These are phyloP conservation scores for Saccharomyces hybrid DNA, from an alignment of 1,139 yeast species.

Conservation along the genomic window DNA sequence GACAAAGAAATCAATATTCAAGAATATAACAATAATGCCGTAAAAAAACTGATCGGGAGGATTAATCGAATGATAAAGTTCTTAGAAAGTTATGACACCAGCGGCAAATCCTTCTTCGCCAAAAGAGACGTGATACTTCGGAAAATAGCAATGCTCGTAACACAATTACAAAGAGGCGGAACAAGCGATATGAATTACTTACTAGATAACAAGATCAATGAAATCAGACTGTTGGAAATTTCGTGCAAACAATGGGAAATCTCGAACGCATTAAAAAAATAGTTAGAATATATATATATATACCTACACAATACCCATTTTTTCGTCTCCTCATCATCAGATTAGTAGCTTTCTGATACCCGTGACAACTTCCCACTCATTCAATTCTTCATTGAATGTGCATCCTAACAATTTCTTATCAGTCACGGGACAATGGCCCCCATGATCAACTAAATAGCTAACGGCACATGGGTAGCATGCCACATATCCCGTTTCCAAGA, in stretches of 20 bases:
- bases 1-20: background rate
- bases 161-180: slow-evolving; percentile 15
- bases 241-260: slow-evolving; percentile 28
- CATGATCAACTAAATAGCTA: slow-evolving; percentile 47
- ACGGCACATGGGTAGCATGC: slow-evolving; percentile 85
- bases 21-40: slow-evolving; percentile 10
- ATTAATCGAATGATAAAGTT: slow-evolving; percentile 18
- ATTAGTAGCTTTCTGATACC: slow-evolving; percentile 67
- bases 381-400: slow-evolving; percentile 47
- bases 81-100: slow-evolving; percentile 8
- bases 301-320: background rate
- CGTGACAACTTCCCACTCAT: slow-evolving; percentile 57
- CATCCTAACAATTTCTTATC: slow-evolving; percentile 69
- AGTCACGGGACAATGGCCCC: slow-evolving; percentile 83
- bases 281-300: background rate
- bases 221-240: slow-evolving; percentile 17
- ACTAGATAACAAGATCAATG: slow-evolving; percentile 22
- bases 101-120: background rate
- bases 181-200: slow-evolving; percentile 24
- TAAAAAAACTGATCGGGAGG: slow-evolving; percentile 11
- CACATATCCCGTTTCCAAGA: slow-evolving; percentile 85
- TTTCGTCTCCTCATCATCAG: slow-evolving; percentile 22
- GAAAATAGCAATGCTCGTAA: slow-evolving; percentile 17
- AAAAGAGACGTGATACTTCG: slow-evolving; percentile 16
- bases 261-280: slow-evolving; percentile 4